Percentiles rank a stretch among this genome's conserved stretches.
Evolutionary conservation across 768 basidiomycete species (phyloP).

Genomic region (Lepiota venenata): DNA sequence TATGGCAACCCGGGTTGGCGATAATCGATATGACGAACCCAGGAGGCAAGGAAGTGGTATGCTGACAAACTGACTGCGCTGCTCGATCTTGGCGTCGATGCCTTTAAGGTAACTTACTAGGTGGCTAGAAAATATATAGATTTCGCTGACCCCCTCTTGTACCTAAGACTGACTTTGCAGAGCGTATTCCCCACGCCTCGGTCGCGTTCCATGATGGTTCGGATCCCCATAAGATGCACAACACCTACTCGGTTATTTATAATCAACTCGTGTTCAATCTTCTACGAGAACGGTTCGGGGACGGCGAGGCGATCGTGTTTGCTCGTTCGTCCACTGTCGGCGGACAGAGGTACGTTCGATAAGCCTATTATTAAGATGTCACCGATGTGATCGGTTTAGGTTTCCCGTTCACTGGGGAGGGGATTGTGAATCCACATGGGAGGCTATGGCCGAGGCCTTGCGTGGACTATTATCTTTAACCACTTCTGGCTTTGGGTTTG

Average conservation of each 20-base stretch:
- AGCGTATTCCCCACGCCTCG: slow-evolving; percentile 66
- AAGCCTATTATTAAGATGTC: not conserved
- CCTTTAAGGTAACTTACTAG: slow-evolving; percentile 48
- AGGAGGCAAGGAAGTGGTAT: slow-evolving; percentile 54
- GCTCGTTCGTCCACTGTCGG: slow-evolving; percentile 67
- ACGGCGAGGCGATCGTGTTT: slow-evolving; percentile 66
- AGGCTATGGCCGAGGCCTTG: slow-evolving; percentile 75
- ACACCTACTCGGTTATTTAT: slow-evolving; percentile 65
- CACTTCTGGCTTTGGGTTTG: slow-evolving; percentile 66
- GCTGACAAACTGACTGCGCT: slow-evolving; percentile 42
- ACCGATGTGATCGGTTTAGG: slow-evolving; percentile 16
- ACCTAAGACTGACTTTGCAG: slow-evolving; percentile 68
- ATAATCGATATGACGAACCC: slow-evolving; percentile 62
- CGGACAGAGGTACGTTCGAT: slow-evolving; percentile 49
- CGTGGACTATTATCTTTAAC: slow-evolving; percentile 66
- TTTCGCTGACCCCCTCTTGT: not conserved
- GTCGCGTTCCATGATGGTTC: slow-evolving; percentile 65
- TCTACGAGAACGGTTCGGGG: slow-evolving; percentile 54
- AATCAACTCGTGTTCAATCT: slow-evolving; percentile 68
- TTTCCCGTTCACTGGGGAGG: slow-evolving; percentile 64
- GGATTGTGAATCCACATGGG: slow-evolving; percentile 74
- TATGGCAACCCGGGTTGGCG: slow-evolving; percentile 40
- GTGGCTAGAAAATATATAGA: not conserved
- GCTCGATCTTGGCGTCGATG: slow-evolving; percentile 52
- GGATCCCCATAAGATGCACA: slow-evolving; percentile 69